Evolutionary conservation across 78 protist genomes (phyloP).

Genomic region (Capsaspora owczarzaki): DNA sequence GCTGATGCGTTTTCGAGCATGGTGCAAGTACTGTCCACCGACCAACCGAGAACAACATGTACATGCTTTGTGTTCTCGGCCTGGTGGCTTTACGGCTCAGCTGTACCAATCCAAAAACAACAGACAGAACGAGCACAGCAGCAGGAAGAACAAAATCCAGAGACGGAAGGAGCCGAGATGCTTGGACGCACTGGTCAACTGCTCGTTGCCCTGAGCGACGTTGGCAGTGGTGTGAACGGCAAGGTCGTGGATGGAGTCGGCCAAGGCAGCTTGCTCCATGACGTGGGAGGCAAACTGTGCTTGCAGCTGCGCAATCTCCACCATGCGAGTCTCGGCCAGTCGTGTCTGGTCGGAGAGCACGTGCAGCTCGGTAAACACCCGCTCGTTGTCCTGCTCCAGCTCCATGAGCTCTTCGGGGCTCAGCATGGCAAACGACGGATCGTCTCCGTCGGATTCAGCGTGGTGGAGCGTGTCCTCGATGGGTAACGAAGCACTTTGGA

Average conservation of each 20-base stretch:
- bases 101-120: constrained; percentile 5
- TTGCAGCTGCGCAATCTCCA: neutral
- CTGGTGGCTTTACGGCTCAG: neutral
- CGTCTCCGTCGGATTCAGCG: too few relatives aligned
- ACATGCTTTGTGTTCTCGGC: too few relatives aligned
- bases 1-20: too few relatives aligned
- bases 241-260: neutral
- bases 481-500: too few relatives aligned
- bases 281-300: neutral
- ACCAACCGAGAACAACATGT: neutral
- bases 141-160: neutral
- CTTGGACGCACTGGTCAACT: neutral
- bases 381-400: too few relatives aligned
- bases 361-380: too few relatives aligned
- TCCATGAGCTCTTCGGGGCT: too few relatives aligned
- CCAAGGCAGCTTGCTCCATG: neutral
- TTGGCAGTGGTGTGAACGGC: neutral
- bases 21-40: too few relatives aligned
- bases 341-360: too few relatives aligned
- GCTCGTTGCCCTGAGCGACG: neutral
- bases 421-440: too few relatives aligned
- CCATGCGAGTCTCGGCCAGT: neutral
- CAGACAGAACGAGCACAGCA: neutral
- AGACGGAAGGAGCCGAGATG: neutral
- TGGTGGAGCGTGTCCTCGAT: too few relatives aligned